Evolutionary conservation across 176 grass and related monocot species (phyloP).

Genomic region (Triticum timopheevii): DNA sequence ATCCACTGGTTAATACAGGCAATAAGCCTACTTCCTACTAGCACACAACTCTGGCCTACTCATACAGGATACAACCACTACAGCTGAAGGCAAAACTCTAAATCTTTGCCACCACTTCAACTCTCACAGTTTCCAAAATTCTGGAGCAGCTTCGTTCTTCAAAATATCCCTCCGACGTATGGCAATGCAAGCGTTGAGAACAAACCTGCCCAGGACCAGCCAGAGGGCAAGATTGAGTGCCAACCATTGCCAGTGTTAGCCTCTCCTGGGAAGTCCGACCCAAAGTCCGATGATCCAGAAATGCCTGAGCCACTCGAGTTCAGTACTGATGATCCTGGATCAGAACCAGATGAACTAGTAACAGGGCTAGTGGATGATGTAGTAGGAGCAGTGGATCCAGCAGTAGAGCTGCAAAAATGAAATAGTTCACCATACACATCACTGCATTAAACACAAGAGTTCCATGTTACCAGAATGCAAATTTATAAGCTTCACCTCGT

Average conservation of each 20-base stretch:
- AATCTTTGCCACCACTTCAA: slow-evolving; percentile 1
- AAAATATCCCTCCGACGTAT: slow-evolving; percentile 25
- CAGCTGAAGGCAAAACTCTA: not conserved
- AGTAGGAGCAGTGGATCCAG: slow-evolving; percentile 27
- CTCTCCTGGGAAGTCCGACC: slow-evolving; percentile 35
- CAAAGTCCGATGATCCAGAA: slow-evolving; percentile 35
- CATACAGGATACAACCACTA: not conserved
- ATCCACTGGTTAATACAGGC: not conserved
- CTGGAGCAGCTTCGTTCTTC: slow-evolving; percentile 8
- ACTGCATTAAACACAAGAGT: not conserved
- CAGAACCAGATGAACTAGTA: slow-evolving; percentile 35
- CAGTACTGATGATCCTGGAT: slow-evolving; percentile 56
- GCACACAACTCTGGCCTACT: slow-evolving; percentile 4
- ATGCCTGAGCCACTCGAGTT: slow-evolving; percentile 39
- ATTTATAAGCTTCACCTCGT: slow-evolving; percentile 39
- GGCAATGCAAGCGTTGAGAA: slow-evolving; percentile 28
- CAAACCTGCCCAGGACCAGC: slow-evolving; percentile 25
- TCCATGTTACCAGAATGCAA: slow-evolving; percentile 7
- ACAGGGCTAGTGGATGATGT: slow-evolving; percentile 24
- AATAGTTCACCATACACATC: slow-evolving; percentile 14
- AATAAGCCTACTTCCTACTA: slow-evolving; percentile 9
- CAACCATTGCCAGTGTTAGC: not conserved
- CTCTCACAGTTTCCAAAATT: not conserved
- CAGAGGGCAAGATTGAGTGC: not conserved
- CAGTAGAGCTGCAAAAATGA: slow-evolving; percentile 41